phyloP scores from a whole-genome alignment of 2,329 filamentous ascomycete species.

The Fusarium lyarnte region DNA sequence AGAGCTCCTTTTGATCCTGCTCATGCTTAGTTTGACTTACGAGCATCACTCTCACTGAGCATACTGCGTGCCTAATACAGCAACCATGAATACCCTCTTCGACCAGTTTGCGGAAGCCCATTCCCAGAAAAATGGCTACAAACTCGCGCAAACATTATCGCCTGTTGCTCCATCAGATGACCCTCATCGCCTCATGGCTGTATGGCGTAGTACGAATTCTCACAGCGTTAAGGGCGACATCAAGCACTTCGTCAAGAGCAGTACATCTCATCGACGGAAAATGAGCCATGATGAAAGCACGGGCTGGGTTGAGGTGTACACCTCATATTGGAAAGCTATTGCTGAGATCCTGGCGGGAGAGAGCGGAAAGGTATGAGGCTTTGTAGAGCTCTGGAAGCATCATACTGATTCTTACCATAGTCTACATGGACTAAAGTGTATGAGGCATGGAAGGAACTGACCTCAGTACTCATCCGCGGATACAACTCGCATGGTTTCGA shows the following conservation, averaged over 20 bases:
- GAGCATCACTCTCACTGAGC: neutral
- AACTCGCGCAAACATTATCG: slow-evolving; percentile 77
- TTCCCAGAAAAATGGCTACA: slow-evolving; percentile 71
- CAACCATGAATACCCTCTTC: slow-evolving; percentile 77
- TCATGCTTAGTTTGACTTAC: neutral
- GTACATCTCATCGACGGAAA: slow-evolving; percentile 60
- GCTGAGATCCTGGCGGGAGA: slow-evolving; percentile 73
- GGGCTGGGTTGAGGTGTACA: slow-evolving; percentile 89
- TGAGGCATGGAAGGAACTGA: slow-evolving; percentile 86
- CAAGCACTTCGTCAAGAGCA: slow-evolving; percentile 74
- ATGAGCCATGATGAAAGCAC: slow-evolving; percentile 74
- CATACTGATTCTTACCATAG: slow-evolving; percentile 40
- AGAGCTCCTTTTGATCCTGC: neutral
- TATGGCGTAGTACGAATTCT: slow-evolving; percentile 76
- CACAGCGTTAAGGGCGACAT: slow-evolving; percentile 75
- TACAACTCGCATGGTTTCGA: slow-evolving; percentile 81
- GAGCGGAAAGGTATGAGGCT: slow-evolving; percentile 48
- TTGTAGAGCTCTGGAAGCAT: neutral
- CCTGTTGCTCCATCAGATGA: slow-evolving; percentile 72
- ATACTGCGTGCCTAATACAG: slow-evolving; percentile 12
- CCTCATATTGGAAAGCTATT: slow-evolving; percentile 83
- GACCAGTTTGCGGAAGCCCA: slow-evolving; percentile 78
- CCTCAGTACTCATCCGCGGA: slow-evolving; percentile 79
- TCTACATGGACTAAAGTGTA: slow-evolving; percentile 86
- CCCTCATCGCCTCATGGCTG: slow-evolving; percentile 72